Evolutionary conservation across 805 yeast species (phyloP).

Genomic region (Teunomyces gatunensis): DNA sequence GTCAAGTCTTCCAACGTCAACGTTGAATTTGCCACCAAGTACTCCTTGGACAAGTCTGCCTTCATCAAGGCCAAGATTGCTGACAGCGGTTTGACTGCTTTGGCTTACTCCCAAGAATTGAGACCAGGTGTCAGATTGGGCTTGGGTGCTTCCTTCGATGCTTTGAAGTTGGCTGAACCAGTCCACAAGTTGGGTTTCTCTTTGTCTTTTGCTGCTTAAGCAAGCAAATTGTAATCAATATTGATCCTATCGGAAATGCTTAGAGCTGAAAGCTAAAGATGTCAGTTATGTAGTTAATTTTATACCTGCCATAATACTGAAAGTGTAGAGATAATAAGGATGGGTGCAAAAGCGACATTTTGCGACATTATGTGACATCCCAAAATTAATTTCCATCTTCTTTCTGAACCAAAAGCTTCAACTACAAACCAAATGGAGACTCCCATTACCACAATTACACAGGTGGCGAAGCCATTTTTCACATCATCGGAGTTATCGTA

Average conservation of each 20-base stretch:
- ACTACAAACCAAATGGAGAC: conserved; percentile 2
- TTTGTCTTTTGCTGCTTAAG: conserved; percentile 85
- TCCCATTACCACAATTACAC: conserved; percentile 18
- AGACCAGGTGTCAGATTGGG: conserved; percentile 97
- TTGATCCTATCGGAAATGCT: not conserved
- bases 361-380: conserved; percentile 1
- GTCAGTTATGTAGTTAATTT: conserved; percentile 1
- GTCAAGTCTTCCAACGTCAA: conserved; percentile 78
- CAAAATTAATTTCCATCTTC: not conserved
- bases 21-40: conserved; percentile 95
- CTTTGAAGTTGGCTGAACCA: conserved; percentile 90
- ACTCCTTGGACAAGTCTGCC: conserved; percentile 81
- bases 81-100: conserved; percentile 91
- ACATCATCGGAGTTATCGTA: conserved; percentile 51
- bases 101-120: conserved; percentile 90
- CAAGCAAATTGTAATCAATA: not conserved
- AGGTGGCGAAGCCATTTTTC: conserved; percentile 60
- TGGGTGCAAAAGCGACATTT: conserved; percentile 1
- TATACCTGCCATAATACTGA: not conserved
- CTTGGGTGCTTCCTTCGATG: conserved; percentile 95
- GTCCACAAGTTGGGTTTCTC: conserved; percentile 98
- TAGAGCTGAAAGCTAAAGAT: conserved; percentile 1
- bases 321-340: too few relatives aligned
- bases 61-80: conserved; percentile 96
- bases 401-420: not conserved